Evolutionary conservation across 2,329 filamentous ascomycete species (phyloP), one percentile per base, ranked within the genome.

Genomic region (Aurifilum marmelostoma): DNA sequence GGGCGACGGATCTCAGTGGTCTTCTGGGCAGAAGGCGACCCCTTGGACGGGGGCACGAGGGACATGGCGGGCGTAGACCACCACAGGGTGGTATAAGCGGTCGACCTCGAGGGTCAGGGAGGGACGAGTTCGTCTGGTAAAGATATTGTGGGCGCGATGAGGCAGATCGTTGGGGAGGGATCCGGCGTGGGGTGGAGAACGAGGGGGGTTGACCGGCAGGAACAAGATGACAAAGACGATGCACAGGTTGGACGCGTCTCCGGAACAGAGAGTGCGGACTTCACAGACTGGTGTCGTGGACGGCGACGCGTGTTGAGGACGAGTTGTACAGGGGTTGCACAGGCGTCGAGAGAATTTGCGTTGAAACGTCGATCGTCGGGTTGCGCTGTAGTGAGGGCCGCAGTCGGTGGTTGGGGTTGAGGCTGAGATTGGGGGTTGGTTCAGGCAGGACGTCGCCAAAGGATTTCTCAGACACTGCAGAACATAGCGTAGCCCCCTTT

Each of bases 1-100:
- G 78, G 77, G 21, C 77, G 76, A 58, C 73, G 73, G 65, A 73
- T 72, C 64, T 79, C 77, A 63, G 77, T 77, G 59, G 71, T 74
- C 71, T 73, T 75, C 52, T 73, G 72, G 32, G 71, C 68, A 41
- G 67, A 52, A 37, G 58, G 64, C 29, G 70, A 67, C 37, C 67
- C 69, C 29, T 69, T 71, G 41, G 69, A 3, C 59, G 69, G 61
- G 32, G 69, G 69, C 47, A 67, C 60, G 37, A 69, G 24, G 32
- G 69, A 67, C 69, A 71, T 71, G 58, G 29, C 58, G 29, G 65
- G 58, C 41, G 29, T 7, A 34, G 14, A 67, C 56, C 41, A 62
- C 56, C 32, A 43, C 11, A 62, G 65, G 58, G 56, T 21, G 43
- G 65, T 27, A 32, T 41, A 52, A 18, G 39, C 27, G 29, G 18